Evolutionary conservation across 2,329 filamentous ascomycete species (phyloP).

Genomic region (Onygenales sp.): DNA sequence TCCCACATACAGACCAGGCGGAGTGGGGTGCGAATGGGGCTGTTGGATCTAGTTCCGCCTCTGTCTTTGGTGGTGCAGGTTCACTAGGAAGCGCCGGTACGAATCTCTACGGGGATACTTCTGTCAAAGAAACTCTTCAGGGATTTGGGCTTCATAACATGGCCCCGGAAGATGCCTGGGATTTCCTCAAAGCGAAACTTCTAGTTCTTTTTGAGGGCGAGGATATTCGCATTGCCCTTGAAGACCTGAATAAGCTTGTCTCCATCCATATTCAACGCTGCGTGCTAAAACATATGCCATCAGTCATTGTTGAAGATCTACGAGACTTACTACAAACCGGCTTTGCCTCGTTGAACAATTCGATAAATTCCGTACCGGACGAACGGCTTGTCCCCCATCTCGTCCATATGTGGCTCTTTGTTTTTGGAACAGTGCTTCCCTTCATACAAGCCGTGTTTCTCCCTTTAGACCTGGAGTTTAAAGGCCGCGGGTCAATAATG

Average conservation of each 20-base stretch:
- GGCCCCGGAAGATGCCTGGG: slow-evolving; percentile 58
- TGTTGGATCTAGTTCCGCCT: slow-evolving; percentile 17
- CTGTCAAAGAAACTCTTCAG: slow-evolving; percentile 32
- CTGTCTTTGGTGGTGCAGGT: slow-evolving; percentile 25
- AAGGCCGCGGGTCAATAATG: slow-evolving; percentile 72
- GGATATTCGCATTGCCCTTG: slow-evolving; percentile 53
- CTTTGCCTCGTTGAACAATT: slow-evolving; percentile 77
- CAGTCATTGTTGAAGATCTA: slow-evolving; percentile 53
- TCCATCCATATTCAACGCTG: slow-evolving; percentile 54
- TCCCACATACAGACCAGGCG: slow-evolving; percentile 24
- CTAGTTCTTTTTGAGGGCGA: slow-evolving; percentile 57
- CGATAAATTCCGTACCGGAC: slow-evolving; percentile 66
- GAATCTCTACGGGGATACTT: slow-evolving; percentile 20
- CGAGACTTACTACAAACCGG: slow-evolving; percentile 58
- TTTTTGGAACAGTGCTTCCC: slow-evolving; percentile 80
- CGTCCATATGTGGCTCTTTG: slow-evolving; percentile 88
- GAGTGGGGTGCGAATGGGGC: slow-evolving; percentile 22
- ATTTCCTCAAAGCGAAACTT: slow-evolving; percentile 53
- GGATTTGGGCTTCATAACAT: slow-evolving; percentile 59
- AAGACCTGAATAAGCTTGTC: slow-evolving; percentile 56
- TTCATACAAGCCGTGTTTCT: slow-evolving; percentile 95
- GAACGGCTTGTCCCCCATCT: slow-evolving; percentile 82
- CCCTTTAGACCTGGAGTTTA: slow-evolving; percentile 86
- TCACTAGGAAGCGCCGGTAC: slow-evolving; percentile 25
- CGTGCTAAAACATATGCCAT: slow-evolving; percentile 50